Conservation (phyloP, 1,284 basidiomycete genomes). For the Malassezia yamatoensis region DNA sequence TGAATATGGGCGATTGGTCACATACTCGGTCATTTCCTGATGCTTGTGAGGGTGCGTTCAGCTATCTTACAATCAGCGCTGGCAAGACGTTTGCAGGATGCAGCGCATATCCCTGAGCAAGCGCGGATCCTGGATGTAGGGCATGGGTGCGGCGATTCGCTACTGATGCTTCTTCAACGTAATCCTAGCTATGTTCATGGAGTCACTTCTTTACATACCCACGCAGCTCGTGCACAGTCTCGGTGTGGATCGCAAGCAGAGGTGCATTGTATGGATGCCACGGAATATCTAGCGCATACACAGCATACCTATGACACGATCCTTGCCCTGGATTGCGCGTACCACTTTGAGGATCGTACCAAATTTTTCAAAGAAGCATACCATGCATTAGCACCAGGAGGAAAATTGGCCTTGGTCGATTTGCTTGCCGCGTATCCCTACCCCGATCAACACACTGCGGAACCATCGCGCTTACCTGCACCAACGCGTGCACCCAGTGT, state of each 20-base stretch:
- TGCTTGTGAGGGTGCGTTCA: conserved; percentile 7
- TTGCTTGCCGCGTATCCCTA: conserved; percentile 31
- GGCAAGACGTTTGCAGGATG: conserved; percentile 23
- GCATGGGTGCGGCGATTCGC: conserved; percentile 40
- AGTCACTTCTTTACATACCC: conserved; percentile 29
- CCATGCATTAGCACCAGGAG: conserved; percentile 24
- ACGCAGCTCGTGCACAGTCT: conserved; percentile 24
- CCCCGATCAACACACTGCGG: conserved; percentile 14
- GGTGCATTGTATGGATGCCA: conserved; percentile 28
- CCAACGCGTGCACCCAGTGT: conserved; percentile 19
- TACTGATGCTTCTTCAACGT: conserved; percentile 23
- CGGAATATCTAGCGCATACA: conserved; percentile 16
- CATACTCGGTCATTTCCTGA: conserved; percentile 14
- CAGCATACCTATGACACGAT: conserved; percentile 28
- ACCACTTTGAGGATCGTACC: conserved; percentile 33
- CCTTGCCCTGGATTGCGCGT: conserved; percentile 44
- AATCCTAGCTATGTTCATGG: conserved; percentile 30
- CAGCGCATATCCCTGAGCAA: conserved; percentile 17
- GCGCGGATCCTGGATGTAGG: conserved; percentile 38
- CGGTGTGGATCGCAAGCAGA: conserved; percentile 13
- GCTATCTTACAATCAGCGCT: conserved; percentile 21
- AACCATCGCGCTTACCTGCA: conserved; percentile 11
- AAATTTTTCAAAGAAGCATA: conserved; percentile 27
- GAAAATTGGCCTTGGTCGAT: conserved; percentile 35
- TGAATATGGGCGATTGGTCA: conserved; percentile 38